Evolutionary conservation across 2,329 filamentous ascomycete genomes (phyloP).

Genomic region (Purpureocillium takamizusanense): DNA sequence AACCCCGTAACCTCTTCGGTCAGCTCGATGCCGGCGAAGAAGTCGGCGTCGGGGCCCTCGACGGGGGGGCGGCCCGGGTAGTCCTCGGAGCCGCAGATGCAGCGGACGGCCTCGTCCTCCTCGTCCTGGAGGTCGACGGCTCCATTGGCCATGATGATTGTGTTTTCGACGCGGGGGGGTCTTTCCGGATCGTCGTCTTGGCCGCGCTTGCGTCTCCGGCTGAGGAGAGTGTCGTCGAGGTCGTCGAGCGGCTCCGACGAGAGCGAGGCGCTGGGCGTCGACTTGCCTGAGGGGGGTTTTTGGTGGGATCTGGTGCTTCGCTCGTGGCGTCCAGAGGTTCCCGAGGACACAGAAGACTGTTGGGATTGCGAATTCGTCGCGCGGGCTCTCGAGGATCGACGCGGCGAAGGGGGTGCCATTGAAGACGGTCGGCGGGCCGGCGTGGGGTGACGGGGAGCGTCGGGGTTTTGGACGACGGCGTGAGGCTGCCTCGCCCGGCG

Average conservation of each 20-base stretch:
- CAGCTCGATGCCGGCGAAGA: constrained; percentile 52
- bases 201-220: constrained; percentile 70
- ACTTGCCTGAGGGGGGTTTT: constrained; percentile 69
- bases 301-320: constrained; percentile 63
- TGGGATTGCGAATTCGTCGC: constrained; percentile 67
- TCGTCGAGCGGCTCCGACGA: constrained; percentile 63
- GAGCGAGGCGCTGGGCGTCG: constrained; percentile 62
- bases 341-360: constrained; percentile 72
- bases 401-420: constrained; percentile 60
- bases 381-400: constrained; percentile 87
- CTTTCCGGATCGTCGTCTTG: constrained; percentile 52
- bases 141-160: constrained; percentile 47
- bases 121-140: constrained; percentile 61
- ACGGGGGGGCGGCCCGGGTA: constrained; percentile 76
- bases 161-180: constrained; percentile 16
- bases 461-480: too few relatives aligned
- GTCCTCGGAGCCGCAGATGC: constrained; percentile 88
- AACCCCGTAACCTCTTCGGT: constrained; percentile 85
- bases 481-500: neutral
- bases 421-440: constrained; percentile 18
- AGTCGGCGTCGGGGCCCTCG: constrained; percentile 48
- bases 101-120: constrained; percentile 91
- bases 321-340: constrained; percentile 67
- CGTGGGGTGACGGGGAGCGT: constrained; percentile 19
- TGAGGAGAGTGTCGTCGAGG: constrained; percentile 60